phyloP scores from a whole-genome alignment of 2,329 filamentous ascomycete species.

The Tothia fuscella region DNA sequence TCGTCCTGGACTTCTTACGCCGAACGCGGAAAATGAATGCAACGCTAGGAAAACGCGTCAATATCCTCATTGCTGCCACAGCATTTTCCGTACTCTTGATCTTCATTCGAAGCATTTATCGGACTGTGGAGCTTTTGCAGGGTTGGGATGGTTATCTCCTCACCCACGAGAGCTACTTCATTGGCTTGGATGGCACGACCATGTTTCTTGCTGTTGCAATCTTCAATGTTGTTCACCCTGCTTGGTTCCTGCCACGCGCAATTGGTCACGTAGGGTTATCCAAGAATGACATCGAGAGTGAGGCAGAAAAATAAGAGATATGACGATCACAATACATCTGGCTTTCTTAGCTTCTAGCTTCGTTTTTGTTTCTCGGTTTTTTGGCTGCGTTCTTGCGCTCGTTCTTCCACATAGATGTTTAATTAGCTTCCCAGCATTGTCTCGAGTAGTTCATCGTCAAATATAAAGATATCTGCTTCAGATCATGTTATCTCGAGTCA shows the following conservation, averaged over 20 bases:
- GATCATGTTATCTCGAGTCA: too few species aligned
- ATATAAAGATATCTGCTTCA: too few species aligned
- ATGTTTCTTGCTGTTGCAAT: conserved; percentile 39
- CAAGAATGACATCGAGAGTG: too few species aligned
- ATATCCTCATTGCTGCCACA: conserved; percentile 24
- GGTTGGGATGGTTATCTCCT: conserved; percentile 41
- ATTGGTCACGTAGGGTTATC: too few species aligned
- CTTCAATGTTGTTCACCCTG: conserved; percentile 10
- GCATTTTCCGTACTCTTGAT: conserved; percentile 32
- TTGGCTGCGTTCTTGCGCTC: too few species aligned
- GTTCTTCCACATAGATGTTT: too few species aligned
- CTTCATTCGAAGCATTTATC: conserved; percentile 38
- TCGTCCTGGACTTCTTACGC: conserved; percentile 38
- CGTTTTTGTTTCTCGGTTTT: too few species aligned
- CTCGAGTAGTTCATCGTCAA: too few species aligned
- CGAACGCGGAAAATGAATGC: conserved; percentile 15
- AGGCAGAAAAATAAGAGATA: too few species aligned
- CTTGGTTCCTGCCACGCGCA: conserved; percentile 7
- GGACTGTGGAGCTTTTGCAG: conserved; percentile 38
- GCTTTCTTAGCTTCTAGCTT: too few species aligned
- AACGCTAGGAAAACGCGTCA: neutral
- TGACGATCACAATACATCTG: too few species aligned
- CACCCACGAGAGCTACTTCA: conserved; percentile 38
- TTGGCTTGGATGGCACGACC: conserved; percentile 37
- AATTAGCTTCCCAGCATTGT: too few species aligned